Evolutionary conservation across 2,329 filamentous ascomycete genomes (phyloP).

Genomic region (Fusarium musae): DNA sequence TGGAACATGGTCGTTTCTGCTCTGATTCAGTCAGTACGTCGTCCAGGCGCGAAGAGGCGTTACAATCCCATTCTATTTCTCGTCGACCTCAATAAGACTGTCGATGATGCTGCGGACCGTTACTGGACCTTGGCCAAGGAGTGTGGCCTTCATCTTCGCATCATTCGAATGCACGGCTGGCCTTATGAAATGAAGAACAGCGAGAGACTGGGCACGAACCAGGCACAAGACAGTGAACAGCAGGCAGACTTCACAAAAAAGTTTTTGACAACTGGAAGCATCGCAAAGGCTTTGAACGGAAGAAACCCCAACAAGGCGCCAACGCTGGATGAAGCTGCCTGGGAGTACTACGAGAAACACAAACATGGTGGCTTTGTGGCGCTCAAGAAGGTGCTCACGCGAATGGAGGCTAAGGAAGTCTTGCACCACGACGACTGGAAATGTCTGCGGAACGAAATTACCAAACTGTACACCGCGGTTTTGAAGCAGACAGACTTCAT

Average conservation of each 20-base stretch:
- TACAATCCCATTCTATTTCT: conserved; percentile 56
- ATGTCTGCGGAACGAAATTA: conserved; percentile 47
- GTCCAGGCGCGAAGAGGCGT: conserved; percentile 31
- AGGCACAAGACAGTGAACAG: neutral
- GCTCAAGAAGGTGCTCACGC: conserved; percentile 52
- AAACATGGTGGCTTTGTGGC: conserved; percentile 47
- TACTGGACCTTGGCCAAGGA: conserved; percentile 52
- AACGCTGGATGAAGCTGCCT: conserved; percentile 57
- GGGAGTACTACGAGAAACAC: conserved; percentile 53
- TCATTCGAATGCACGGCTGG: conserved; percentile 57
- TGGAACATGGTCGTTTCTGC: conserved; percentile 57
- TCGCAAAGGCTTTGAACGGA: conserved; percentile 34
- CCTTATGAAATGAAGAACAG: conserved; percentile 51
- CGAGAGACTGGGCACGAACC: conserved; percentile 41
- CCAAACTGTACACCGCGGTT: conserved; percentile 52
- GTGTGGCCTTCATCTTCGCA: conserved; percentile 48
- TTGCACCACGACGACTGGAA: conserved; percentile 45
- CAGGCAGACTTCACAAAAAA: conserved; percentile 50
- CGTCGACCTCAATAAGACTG: conserved; percentile 60
- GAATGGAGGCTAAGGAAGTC: conserved; percentile 45
- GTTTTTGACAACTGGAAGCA: conserved; percentile 47
- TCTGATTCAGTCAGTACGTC: conserved; percentile 49
- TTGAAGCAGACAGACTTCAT: conserved; percentile 56
- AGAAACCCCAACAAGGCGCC: conserved; percentile 47
- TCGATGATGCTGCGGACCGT: conserved; percentile 57